These are phyloP conservation scores for Talaromyces stipitatus DNA, from an alignment of 495 filamentous ascomycete species.

Conservation along the genomic window DNA sequence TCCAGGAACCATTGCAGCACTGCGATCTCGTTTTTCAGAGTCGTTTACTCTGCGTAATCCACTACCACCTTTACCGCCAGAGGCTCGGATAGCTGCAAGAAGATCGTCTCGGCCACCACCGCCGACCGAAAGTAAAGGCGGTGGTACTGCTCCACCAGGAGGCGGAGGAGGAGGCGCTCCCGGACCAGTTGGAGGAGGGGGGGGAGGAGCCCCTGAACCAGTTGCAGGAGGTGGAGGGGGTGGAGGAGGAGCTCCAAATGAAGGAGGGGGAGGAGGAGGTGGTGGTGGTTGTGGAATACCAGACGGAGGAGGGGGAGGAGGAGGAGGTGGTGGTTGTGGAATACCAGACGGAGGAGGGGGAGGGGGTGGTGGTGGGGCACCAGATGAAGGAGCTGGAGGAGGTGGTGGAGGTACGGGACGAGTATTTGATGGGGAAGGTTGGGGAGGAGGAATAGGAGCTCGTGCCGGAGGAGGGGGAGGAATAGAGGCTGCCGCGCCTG, in stretches of 20 bases:
- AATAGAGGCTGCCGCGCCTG: constrained; percentile 25
- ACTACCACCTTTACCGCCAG: constrained; percentile 60
- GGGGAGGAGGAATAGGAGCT: constrained; percentile 32
- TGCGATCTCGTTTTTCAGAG: constrained; percentile 71
- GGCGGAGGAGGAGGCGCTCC: constrained; percentile 62
- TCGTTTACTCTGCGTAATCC: constrained; percentile 76
- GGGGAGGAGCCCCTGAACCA: constrained; percentile 47
- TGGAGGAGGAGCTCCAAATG: constrained; percentile 11
- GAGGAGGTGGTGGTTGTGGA: constrained; percentile 26
- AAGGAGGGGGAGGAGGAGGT: constrained; percentile 26
- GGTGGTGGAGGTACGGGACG: constrained; percentile 20
- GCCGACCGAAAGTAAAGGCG: constrained; percentile 40
- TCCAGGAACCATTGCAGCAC: constrained; percentile 60
- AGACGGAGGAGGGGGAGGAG: constrained; percentile 26
- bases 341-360: constrained; percentile 19
- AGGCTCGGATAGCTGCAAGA: constrained; percentile 73
- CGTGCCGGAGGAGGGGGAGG: constrained; percentile 55
- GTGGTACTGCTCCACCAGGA: constrained; percentile 54
- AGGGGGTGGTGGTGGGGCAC: constrained; percentile 26
- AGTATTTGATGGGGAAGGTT: constrained; percentile 39
- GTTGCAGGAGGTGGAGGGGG: constrained; percentile 37
- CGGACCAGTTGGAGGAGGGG: constrained; percentile 31
- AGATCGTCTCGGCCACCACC: constrained; percentile 56
- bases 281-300: constrained; percentile 45
- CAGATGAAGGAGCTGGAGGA: constrained; percentile 18